Evolutionary conservation across 2,329 filamentous ascomycete genomes (phyloP).

Genomic region (Dothiorella sarmentorum): DNA sequence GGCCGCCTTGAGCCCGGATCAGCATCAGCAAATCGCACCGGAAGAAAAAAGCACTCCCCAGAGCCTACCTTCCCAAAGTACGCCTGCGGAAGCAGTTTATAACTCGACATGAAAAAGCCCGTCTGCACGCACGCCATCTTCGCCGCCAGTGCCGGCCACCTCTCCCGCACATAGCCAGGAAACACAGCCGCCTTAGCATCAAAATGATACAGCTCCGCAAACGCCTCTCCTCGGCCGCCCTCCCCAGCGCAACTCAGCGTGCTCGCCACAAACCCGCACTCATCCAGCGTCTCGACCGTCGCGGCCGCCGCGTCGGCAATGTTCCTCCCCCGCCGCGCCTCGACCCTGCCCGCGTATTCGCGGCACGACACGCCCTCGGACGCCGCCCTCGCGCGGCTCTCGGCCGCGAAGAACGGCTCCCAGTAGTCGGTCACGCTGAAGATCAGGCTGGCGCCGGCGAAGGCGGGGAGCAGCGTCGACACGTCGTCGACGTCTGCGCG

Average conservation of each 20-base stretch:
- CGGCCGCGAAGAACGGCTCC: constrained; percentile 2
- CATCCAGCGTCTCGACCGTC: constrained; percentile 4
- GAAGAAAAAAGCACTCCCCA: not conserved
- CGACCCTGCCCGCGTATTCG: constrained; percentile 19
- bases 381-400: not conserved
- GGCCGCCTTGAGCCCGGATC: not conserved
- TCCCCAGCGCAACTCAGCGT: constrained; percentile 9
- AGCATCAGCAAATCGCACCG: not conserved
- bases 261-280: constrained; percentile 21
- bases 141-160: constrained; percentile 19
- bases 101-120: constrained; percentile 21
- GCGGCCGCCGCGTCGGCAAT: constrained; percentile 21
- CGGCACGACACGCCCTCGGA: not conserved
- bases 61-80: constrained; percentile 5
- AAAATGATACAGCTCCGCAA: constrained; percentile 18
- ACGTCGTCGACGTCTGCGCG: constrained; percentile 47
- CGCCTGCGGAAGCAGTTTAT: not conserved
- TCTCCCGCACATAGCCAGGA: constrained; percentile 19
- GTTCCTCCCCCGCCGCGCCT: constrained; percentile 20
- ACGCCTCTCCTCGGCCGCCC: not conserved
- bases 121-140: constrained; percentile 25
- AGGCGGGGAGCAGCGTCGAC: not conserved
- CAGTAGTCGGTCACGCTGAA: constrained; percentile 52
- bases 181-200: constrained; percentile 23
- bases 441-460: constrained; percentile 48